Base-by-base conservation (phyloP, 768 basidiomycete genomes). In the Macrolepiota dolichaula region DNA sequence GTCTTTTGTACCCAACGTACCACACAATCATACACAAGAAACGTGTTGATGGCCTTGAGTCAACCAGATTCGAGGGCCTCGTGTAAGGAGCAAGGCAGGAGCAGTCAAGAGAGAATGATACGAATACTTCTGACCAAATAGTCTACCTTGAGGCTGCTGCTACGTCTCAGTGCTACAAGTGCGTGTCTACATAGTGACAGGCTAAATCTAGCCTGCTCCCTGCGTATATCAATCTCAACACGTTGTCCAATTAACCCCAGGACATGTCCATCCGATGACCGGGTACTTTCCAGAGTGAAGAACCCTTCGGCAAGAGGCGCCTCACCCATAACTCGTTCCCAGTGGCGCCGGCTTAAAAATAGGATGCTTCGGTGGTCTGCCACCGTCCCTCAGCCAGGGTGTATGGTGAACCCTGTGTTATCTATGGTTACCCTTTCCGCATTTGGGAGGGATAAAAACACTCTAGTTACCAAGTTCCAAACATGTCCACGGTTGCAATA, bases 1-100 rank as follows among this genome's bases (percentile, higher is more conserved):
- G 24, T 27, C 47, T 60, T 58, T 58, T 58, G 47, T 58, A 58
- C 47, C 57, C 32, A 49, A 50, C 47, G 22, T 10, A 9, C 47
- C 11, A 24, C 47, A 24, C 19, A 49, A 49, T 12, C 12, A 27
- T 27, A 27, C 25, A 4, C 19, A 27, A 12, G 12, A 22, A 49
- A 27, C 22, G 47, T 49, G 47, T 24, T 19, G 5, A 17, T 49
- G 22, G 25, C 9, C 38, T 51, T 12, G 46, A 49, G 27, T 38
- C 15, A 19, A 11, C 29, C 35, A 24, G 29, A 37, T 25, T 27
- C 25, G 38, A 24, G 24, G 22, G 32, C 37, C 38, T 55, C 54
- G 38, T 27, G 54, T 38, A 17, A 5, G 17, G 38, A 44, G 54
- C 54, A 55, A 55, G 54, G 37, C 54, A n/a, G 19, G 42, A 11